A percentile compares a stretch with the other conserved stretches of the same genome.
phyloP scores from a whole-genome alignment of 2,329 filamentous ascomycete genomes.

The Fusarium abutilonis region DNA sequence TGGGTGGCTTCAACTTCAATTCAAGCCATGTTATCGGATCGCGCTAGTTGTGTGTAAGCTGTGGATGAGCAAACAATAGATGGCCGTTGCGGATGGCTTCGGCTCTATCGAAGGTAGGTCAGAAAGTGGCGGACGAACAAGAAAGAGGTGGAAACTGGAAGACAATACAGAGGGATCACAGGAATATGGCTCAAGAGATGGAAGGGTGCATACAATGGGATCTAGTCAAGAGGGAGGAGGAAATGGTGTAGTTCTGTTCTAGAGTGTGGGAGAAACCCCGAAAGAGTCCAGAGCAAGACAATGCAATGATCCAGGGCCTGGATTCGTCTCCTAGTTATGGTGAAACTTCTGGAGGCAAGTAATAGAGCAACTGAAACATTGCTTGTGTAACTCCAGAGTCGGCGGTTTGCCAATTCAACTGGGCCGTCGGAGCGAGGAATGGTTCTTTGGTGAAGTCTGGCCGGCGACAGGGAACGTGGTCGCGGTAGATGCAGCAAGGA shows the following conservation, averaged over 20 bases:
- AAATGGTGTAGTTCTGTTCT: slow-evolving; percentile 14
- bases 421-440: slow-evolving; percentile 37
- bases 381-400: slow-evolving; percentile 48
- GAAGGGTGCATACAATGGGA: slow-evolving; percentile 13
- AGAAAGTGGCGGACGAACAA: slow-evolving; percentile 5
- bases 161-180: slow-evolving; percentile 2
- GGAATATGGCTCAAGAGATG: slow-evolving; percentile 2
- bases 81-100: slow-evolving; percentile 6
- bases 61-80: slow-evolving; percentile 7
- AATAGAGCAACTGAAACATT: slow-evolving; percentile 49
- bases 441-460: slow-evolving; percentile 18
- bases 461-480: slow-evolving; percentile 20
- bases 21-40: slow-evolving; percentile 18
- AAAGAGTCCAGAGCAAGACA: slow-evolving; percentile 15
- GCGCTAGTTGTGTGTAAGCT: slow-evolving; percentile 14
- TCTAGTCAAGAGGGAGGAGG: slow-evolving; percentile 1
- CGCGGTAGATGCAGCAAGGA: slow-evolving; percentile 13
- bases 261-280: slow-evolving; percentile 11
- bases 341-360: slow-evolving; percentile 40
- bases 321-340: slow-evolving; percentile 36
- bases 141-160: slow-evolving; percentile 15
- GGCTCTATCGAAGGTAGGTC: slow-evolving; percentile 12
- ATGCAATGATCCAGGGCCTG: slow-evolving; percentile 14
- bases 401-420: slow-evolving; percentile 45
- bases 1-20: slow-evolving; percentile 11